Base-by-base conservation (phyloP, 495 filamentous ascomycete genomes). In the Amorphotheca resinae region DNA sequence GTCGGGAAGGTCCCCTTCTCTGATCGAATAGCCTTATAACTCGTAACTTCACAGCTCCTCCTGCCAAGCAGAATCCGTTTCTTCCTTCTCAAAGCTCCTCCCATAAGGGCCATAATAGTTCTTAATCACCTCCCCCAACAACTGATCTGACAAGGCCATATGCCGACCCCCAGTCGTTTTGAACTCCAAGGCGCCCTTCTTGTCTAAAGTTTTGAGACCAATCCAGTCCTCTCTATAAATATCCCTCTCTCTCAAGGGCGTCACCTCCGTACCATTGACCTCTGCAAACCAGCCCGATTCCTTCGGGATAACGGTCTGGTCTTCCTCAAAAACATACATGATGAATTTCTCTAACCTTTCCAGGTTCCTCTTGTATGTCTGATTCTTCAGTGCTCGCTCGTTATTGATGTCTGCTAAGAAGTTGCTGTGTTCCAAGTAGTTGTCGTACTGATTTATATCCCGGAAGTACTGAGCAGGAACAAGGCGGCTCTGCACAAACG, bases 391-490 rank as follows among this genome's bases (percentile, higher is more conserved):
- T 28, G 41, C 49, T 2, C 93, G 70, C 73, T 96, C 91, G 57
- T 95, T 95, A 63, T 99, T 99, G 61, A 96, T 79, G 60, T 96
- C 89, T n/a, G 89, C 91, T n/a, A 99, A 68, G 60, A 89, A 95
- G 55, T 88, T 93, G 57, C 84, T 91, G 58, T 79, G 48, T 53
- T 83, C 78, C 14, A 95, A 69, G 58, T 95, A 98, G 23, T 61
- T 55, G 3, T 80, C 79, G 42, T 84, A 60, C 48, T 86, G 73
- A 1, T 61, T 65, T 0, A 80, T 77, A 52, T 91, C 75, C 18
- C 89, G 79, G 66, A 80, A 96, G 61, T 99, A 99, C 64, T 99
- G 91, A 39, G 93, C 93, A 0, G 91, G 91, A 4, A 98, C 85
- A 4, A 98, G 65, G 20, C 67, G 71, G 38, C 63, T 64, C 68